Conservation (phyloP, 2,329 filamentous ascomycete genomes). For the Stenocarpella maydis region DNA sequence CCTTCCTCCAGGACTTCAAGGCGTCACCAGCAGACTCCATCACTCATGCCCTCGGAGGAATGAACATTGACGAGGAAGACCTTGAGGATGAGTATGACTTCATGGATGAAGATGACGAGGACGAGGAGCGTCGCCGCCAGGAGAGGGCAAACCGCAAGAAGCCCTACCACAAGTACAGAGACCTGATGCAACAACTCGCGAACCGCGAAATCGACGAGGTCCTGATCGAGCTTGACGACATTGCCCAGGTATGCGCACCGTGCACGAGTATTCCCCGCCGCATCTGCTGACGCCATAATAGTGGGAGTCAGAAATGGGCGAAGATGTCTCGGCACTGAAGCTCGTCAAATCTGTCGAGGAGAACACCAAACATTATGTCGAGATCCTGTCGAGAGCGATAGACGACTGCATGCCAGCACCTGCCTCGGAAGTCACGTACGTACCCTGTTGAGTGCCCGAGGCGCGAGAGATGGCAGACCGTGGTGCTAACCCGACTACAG, state of each 20-base stretch:
- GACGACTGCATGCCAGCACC: slow-evolving; percentile 86
- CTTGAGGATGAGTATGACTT: slow-evolving; percentile 92
- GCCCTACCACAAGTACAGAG: slow-evolving; percentile 86
- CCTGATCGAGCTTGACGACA: slow-evolving; percentile 87
- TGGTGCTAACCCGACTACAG: slow-evolving; percentile 54
- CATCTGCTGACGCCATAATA: slow-evolving; percentile 45
- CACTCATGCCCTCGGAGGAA: slow-evolving; percentile 81
- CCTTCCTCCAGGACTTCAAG: slow-evolving; percentile 91
- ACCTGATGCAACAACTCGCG: slow-evolving; percentile 85
- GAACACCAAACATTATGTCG: slow-evolving; percentile 95
- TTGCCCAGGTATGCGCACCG: slow-evolving; percentile 68
- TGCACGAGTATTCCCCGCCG: not conserved
- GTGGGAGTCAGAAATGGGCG: slow-evolving; percentile 78
- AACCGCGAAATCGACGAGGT: slow-evolving; percentile 82
- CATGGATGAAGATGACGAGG: slow-evolving; percentile 81
- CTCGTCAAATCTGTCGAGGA: slow-evolving; percentile 85
- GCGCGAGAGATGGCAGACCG: not conserved
- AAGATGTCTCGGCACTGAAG: slow-evolving; percentile 62
- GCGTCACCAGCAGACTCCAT: slow-evolving; percentile 74
- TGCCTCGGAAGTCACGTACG: slow-evolving; percentile 78
- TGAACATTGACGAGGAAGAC: slow-evolving; percentile 88
- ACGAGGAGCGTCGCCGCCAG: slow-evolving; percentile 57
- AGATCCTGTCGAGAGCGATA: slow-evolving; percentile 86
- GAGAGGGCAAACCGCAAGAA: slow-evolving; percentile 58
- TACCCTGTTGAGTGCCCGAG: slow-evolving; percentile 10